Evolutionary conservation across 73 alveolate species (phyloP), one percentile per base, ranked within the genome.

Genomic region (Blepharisma japonicum): DNA sequence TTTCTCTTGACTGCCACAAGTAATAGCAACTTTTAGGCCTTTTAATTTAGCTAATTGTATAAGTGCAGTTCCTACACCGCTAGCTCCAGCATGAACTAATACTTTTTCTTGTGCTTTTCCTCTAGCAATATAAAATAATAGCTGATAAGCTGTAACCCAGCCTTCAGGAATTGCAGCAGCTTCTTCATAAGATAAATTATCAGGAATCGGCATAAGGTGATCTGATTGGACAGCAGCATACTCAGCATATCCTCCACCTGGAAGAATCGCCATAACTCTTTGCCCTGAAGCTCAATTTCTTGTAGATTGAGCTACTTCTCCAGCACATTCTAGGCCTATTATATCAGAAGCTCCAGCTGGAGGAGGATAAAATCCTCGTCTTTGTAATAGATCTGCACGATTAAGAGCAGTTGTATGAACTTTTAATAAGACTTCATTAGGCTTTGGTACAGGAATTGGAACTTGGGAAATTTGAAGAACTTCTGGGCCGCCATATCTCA

Each of bases 221-320:
- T 25, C 70, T 45, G 76, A 56, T 56, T 70, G 79, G 6, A 76
- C 93, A 6, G 86, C 68, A 6, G 79, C 89, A 49, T 81, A 67
- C 83, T 89, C 78, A 11, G 90, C 91, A 68, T 86, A 89, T 5
- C 96, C 91, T 0, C 96, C 96, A 7, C 96, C 96, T 8, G 87
- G 77, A 6, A 89, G 71, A 6, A 89, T 77, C n/a, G 85, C 90
- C 91, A 89, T 89, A 6, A 85, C 89, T 53, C 68, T 76, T 11
- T 55, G 50, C 71, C 81, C 81, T 6, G 47, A 8, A 4, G 20
- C 67, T 56, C 72, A 81, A 6, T 8, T 79, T 5, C 80, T 91
- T 9, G 46, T 51, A 7, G 71, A 68, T 18, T 74, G 71, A 0
- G 83, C 66, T 50, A 86, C 25, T 71, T 81, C 88, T 55, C 96